Evolutionary conservation across 2,329 filamentous ascomycete genomes (phyloP), one percentile per base, ranked within the genome.

Genomic region (Pseudogymnoascus sp.): DNA sequence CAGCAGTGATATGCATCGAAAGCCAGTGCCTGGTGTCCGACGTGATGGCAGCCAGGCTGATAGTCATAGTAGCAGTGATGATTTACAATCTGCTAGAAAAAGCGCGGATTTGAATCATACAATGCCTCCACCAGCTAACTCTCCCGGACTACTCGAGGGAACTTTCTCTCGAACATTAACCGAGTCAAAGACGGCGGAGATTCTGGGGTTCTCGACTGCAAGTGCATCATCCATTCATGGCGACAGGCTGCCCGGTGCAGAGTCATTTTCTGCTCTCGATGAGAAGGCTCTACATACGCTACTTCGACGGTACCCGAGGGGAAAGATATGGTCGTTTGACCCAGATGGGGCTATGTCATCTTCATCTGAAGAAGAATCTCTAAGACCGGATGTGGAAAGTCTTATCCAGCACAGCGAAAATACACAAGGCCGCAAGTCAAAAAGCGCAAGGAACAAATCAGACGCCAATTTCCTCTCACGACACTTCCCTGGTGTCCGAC

Each of bases 121-220:
- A 14, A 36, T 35, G 25, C 19, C 25, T 35, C n/a, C 30, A 36
- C 30, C 28, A 45, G 33, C 36, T 9, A 19, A 36, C 6, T 41
- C 39, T 2, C 63, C 62, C 8, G 14, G 23, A n/a, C 25, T 62
- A 28, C 45, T 42, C 0, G 66, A 64, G 12, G 62, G 63, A 1
- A 45, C 59, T 1, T 69, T 67, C 28, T 65, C 68, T 7, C 62
- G 64, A 8, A 66, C 66, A 5, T 64, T 67, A 4, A 65, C 30
- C 3, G 58, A 64, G 8, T 62, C 62, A 4, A 63, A 62, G 1
- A 70, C 68, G 42, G 67, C 67, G 5, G 70, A 72, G 33, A 66
- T 72, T 5, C 61, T 73, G 7, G 72, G 70, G 1, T 73, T 71
- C 39, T 72, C 72, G 7, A 72, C 71, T 4, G 60, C 70, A 2